Base-by-base conservation (phyloP, 2,329 filamentous ascomycete genomes). In the Paecilomyces dactylethromorphus region DNA sequence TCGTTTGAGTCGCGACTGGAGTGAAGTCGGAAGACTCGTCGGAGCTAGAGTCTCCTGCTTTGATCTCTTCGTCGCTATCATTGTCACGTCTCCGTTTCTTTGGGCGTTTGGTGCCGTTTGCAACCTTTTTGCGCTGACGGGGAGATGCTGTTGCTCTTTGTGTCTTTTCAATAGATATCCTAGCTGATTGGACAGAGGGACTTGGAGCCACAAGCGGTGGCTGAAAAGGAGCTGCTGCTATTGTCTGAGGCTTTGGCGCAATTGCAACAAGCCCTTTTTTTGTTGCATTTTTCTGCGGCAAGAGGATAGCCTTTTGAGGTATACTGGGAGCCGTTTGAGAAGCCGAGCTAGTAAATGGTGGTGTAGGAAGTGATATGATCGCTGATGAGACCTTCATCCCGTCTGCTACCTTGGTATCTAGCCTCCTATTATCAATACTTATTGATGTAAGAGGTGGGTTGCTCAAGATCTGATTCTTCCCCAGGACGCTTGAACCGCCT, bases 1-100 rank as follows among this genome's bases (percentile, higher is more conserved):
- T 90, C 10, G 89, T 92, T 69, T 84, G 86, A 31, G 85, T 89
- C 3, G 84, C 81, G 18, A 84, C 76, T 21, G 81, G 80, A 8
- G 82, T 82, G 62, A 83, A 79, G 39, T 74, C 75, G 11, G 76
- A 76, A 2, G 75, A 73, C 57, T 72, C 70, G 60, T 75, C 71
- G 3, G 74, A 74, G 60, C 66, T 70, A n/a, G 73, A 70, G 56
- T 73, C 66, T n/a, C 64, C 69, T 4, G 72, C 71, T 62, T 66
- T 68, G 56, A 73, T 69, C 22, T 65, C 67, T 50, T 74, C 68
- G 50, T 74, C 71, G 45, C 70, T 70, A 52, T 66, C 65, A 31
- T 64, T 57, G 22, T 60, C 63, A 24, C 67, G 67, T 56, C 59
- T 64, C 58, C 68, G 68, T 54, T 63, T 68, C 31, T 61, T 68